These are phyloP conservation scores for Aureobasidium sp. DNA, from an alignment of 2,329 filamentous ascomycete species.

Conservation along the genomic window DNA sequence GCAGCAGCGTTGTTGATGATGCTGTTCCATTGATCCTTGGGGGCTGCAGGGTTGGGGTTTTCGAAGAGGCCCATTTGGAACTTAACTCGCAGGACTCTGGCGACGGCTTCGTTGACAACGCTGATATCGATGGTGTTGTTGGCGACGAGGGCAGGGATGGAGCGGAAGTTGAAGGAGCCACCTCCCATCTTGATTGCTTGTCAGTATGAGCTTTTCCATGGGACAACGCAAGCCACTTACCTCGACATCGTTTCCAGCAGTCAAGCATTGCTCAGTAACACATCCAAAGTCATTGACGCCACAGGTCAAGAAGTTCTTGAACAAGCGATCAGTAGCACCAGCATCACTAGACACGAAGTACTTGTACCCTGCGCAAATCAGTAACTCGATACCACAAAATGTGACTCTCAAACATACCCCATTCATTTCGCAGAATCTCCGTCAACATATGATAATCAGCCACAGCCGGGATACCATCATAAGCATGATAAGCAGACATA, in stretches of 20 bases:
- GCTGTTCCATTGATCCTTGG: constrained; percentile 45
- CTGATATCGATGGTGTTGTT: constrained; percentile 51
- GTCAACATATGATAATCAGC: constrained; percentile 57
- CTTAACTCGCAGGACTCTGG: constrained; percentile 56
- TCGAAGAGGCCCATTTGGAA: constrained; percentile 65
- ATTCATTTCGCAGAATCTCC: constrained; percentile 60
- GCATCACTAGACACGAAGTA: constrained; percentile 61
- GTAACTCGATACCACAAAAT: too few relatives aligned
- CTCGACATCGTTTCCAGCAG: constrained; percentile 63
- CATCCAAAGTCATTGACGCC: constrained; percentile 51
- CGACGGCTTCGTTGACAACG: constrained; percentile 57
- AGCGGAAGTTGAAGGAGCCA: constrained; percentile 60
- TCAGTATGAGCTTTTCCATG: too few relatives aligned
- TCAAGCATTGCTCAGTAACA: constrained; percentile 54
- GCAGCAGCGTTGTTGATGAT: constrained; percentile 55
- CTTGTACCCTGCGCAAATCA: constrained; percentile 53
- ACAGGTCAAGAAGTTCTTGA: constrained; percentile 56
- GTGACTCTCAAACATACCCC: too few relatives aligned
- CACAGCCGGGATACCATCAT: constrained; percentile 61
- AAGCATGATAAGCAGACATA: constrained; percentile 66
- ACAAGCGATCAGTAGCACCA: constrained; percentile 61
- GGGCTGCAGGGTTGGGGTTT: constrained; percentile 53
- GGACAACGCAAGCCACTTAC: neutral
- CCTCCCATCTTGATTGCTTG: constrained; percentile 39
- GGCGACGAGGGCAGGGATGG: constrained; percentile 56